Conservation (phyloP, 257 asterid species). For the Plantago major region DNA sequence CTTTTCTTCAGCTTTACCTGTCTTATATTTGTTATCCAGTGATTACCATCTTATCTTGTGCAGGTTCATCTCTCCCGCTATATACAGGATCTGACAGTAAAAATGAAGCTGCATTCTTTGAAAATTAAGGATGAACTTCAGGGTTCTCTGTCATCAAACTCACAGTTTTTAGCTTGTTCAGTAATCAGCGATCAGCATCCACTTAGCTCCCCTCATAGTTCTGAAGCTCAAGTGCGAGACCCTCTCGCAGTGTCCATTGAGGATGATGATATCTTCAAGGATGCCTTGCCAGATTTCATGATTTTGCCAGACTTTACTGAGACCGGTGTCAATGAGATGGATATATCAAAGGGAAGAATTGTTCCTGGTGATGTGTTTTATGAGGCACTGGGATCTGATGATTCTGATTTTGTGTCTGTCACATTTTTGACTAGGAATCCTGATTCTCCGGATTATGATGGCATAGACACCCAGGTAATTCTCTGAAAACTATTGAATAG, state of each 20-base stretch:
- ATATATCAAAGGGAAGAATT: slow-evolving; percentile 36
- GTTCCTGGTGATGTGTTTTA: slow-evolving; percentile 62
- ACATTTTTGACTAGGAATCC: slow-evolving; percentile 61
- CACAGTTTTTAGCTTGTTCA: slow-evolving; percentile 84
- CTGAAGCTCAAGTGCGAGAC: slow-evolving; percentile 49
- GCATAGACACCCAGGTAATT: slow-evolving; percentile 91
- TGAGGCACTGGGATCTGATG: slow-evolving; percentile 83
- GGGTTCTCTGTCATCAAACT: slow-evolving; percentile 55
- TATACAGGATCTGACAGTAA: slow-evolving; percentile 63
- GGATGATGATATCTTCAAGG: slow-evolving; percentile 84
- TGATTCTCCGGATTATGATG: slow-evolving; percentile 81
- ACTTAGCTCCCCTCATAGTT: slow-evolving; percentile 31
- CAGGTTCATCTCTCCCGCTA: slow-evolving; percentile 83
- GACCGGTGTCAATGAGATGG: slow-evolving; percentile 50
- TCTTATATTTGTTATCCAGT: slow-evolving; percentile 12
- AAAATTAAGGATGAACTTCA: slow-evolving; percentile 88
- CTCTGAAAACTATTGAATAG: slow-evolving; percentile 12
- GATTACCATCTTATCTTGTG: slow-evolving; percentile 23
- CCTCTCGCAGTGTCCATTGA: slow-evolving; percentile 34
- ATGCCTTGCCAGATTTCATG: slow-evolving; percentile 82
- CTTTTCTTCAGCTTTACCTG: not conserved
- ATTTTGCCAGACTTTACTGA: slow-evolving; percentile 66
- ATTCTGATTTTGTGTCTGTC: slow-evolving; percentile 90
- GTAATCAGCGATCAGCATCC: slow-evolving; percentile 50
- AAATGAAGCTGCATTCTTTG: slow-evolving; percentile 89